Evolutionary conservation across 345 rosid species (phyloP).

Genomic region (Hypericum androsaemum): DNA sequence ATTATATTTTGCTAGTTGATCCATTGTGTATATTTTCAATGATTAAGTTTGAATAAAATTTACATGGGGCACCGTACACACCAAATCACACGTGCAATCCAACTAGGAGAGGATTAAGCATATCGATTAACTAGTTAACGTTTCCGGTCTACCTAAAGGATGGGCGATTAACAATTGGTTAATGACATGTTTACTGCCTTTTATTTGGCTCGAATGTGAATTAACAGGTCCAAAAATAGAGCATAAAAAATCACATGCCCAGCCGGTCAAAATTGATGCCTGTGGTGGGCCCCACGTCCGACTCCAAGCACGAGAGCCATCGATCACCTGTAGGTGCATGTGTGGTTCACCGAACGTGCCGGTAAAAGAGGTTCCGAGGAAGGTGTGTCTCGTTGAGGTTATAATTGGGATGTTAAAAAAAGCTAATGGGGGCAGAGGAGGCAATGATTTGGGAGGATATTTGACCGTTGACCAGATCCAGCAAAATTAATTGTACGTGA

Average conservation of each 20-base stretch:
- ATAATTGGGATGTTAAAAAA: not conserved
- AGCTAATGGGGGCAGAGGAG: not conserved
- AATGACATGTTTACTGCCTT: conserved; percentile 50
- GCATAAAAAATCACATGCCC: too few species aligned
- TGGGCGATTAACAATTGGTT: conserved; percentile 19
- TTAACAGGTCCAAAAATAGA: too few species aligned
- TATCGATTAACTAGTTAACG: conserved; percentile 16
- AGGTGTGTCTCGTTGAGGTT: not conserved
- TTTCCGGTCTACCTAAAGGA: conserved; percentile 12
- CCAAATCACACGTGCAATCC: conserved; percentile 23
- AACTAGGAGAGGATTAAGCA: conserved; percentile 13
- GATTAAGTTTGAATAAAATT: too few species aligned
- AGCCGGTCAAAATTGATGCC: not conserved
- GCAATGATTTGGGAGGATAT: conserved; percentile 2
- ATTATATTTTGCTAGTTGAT: too few species aligned
- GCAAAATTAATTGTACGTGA: too few species aligned
- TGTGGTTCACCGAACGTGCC: conserved; percentile 13
- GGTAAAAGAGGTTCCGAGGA: conserved; percentile 15
- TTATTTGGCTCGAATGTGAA: too few species aligned
- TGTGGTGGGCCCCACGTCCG: conserved; percentile 19
- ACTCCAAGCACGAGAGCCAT: not conserved
- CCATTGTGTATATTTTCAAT: too few species aligned
- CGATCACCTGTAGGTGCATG: conserved; percentile 16
- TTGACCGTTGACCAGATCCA: conserved; percentile 37
- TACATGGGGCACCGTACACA: not conserved